Percentiles rank a stretch among this genome's conserved stretches.
phyloP scores from a whole-genome alignment of 2,329 filamentous ascomycete species.

The Epichloe uncinata region DNA sequence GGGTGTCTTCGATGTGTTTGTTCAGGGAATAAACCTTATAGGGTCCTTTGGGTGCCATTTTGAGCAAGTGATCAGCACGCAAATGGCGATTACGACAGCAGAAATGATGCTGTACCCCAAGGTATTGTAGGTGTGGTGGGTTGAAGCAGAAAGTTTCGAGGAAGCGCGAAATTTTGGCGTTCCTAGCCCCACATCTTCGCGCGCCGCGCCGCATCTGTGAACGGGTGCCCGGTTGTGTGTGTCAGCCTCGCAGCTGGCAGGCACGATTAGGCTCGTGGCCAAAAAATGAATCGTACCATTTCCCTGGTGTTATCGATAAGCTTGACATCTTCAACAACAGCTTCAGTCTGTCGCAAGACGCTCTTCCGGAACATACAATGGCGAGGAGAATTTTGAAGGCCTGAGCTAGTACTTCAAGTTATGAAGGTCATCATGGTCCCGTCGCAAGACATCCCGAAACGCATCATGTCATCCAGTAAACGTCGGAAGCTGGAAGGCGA shows the following conservation, averaged over 20 bases:
- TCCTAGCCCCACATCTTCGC: slow-evolving; percentile 4
- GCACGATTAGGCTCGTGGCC: neutral
- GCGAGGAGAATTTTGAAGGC: neutral
- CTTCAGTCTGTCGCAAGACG: neutral
- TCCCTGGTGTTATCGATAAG: neutral
- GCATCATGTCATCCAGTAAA: slow-evolving; percentile 17
- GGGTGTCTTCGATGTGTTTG: slow-evolving; percentile 25
- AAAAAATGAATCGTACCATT: too few relatives aligned
- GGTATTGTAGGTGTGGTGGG: neutral
- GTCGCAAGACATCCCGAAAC: neutral
- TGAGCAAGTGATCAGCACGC: slow-evolving; percentile 7
- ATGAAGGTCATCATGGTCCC: neutral
- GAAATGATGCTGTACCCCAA: neutral
- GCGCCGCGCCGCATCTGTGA: neutral
- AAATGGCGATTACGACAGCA: slow-evolving; percentile 1
- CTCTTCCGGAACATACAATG: too few relatives aligned
- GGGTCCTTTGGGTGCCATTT: slow-evolving; percentile 24
- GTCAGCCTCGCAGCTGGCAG: neutral
- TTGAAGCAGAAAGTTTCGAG: slow-evolving; percentile 5
- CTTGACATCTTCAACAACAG: neutral
- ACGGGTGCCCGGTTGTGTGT: neutral
- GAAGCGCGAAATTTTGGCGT: slow-evolving; percentile 7
- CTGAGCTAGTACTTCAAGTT: neutral
- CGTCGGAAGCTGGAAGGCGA: slow-evolving; percentile 21
- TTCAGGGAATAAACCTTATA: slow-evolving; percentile 24